phyloP scores from a whole-genome alignment of 371 early-diverging fungal species.

The Lichtheimia hyalospora region DNA sequence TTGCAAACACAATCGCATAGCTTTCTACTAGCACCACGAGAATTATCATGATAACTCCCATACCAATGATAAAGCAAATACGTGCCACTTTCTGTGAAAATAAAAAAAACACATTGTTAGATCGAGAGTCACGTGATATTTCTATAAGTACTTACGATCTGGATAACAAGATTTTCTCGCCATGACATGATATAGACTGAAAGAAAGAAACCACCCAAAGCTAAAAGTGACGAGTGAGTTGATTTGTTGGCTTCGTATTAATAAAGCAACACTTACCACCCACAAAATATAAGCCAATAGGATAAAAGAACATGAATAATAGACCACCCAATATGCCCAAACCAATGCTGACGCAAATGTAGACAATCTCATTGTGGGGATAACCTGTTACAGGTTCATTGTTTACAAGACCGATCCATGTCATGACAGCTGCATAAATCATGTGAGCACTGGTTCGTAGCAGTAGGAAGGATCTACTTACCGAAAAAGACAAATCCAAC shows the following conservation, averaged over 20 bases:
- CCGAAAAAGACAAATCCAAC: constrained; percentile 54
- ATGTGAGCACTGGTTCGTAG: not conserved
- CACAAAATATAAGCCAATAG: constrained; percentile 39
- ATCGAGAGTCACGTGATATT: not conserved
- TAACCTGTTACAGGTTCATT: constrained; percentile 46
- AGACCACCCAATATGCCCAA: constrained; percentile 38
- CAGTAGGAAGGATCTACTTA: constrained; percentile 10
- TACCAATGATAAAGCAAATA: constrained; percentile 47
- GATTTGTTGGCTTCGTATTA: not conserved
- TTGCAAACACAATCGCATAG: constrained; percentile 40
- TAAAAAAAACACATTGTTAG: not conserved
- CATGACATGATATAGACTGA: constrained; percentile 52
- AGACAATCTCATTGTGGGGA: constrained; percentile 37
- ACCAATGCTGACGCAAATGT: constrained; percentile 46
- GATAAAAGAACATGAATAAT: constrained; percentile 32
- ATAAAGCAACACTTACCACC: constrained; percentile 26
- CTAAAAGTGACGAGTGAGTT: constrained; percentile 6
- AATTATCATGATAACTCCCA: constrained; percentile 40
- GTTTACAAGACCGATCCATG: constrained; percentile 50
- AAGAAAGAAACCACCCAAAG: constrained; percentile 38
- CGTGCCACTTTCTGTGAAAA: constrained; percentile 40
- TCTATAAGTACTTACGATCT: constrained; percentile 34
- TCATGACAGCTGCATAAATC: constrained; percentile 36
- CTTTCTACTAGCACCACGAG: constrained; percentile 37
- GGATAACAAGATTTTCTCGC: constrained; percentile 46